phyloP scores from a whole-genome alignment of 2,329 filamentous ascomycete species.

The Fusarium incarnatum region DNA sequence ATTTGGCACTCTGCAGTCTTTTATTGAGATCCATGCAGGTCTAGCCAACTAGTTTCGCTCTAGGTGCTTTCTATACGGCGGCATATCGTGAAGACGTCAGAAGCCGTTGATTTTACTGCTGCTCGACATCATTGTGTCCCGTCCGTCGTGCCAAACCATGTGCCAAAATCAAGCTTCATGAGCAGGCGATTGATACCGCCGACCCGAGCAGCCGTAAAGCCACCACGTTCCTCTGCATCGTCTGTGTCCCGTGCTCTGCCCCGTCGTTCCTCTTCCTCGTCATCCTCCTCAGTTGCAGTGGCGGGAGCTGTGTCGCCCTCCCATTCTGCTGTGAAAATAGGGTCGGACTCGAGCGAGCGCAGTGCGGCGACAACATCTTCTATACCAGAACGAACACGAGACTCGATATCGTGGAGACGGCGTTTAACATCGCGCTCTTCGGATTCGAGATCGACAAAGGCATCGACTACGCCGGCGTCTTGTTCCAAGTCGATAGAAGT shows the following conservation, averaged over 20 bases:
- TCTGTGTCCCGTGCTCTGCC: slow-evolving; percentile 55
- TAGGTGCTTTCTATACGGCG: not conserved
- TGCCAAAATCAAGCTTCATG: slow-evolving; percentile 87
- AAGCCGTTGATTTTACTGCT: slow-evolving; percentile 18
- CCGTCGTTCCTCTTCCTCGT: slow-evolving; percentile 19
- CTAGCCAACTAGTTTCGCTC: slow-evolving; percentile 1
- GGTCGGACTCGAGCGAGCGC: slow-evolving; percentile 59
- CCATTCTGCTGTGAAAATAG: slow-evolving; percentile 58
- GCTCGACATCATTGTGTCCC: slow-evolving; percentile 34
- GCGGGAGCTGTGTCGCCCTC: slow-evolving; percentile 50
- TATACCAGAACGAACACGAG: slow-evolving; percentile 74
- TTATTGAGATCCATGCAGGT: slow-evolving; percentile 10
- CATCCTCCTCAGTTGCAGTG: slow-evolving; percentile 22
- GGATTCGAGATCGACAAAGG: slow-evolving; percentile 74
- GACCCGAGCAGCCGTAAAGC: slow-evolving; percentile 77
- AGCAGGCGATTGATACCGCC: slow-evolving; percentile 85
- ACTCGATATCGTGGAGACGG: slow-evolving; percentile 73
- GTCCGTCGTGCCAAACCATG: slow-evolving; percentile 61
- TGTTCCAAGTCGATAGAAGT: slow-evolving; percentile 82
- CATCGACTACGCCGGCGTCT: slow-evolving; percentile 84
- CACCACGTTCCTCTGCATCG: slow-evolving; percentile 48
- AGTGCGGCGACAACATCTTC: slow-evolving; percentile 72
- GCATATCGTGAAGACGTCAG: slow-evolving; percentile 12
- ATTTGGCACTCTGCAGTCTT: slow-evolving; percentile 23
- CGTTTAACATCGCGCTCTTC: slow-evolving; percentile 77